Conservation (phyloP, 768 basidiomycete genomes). For the Auricularia heimuer region DNA sequence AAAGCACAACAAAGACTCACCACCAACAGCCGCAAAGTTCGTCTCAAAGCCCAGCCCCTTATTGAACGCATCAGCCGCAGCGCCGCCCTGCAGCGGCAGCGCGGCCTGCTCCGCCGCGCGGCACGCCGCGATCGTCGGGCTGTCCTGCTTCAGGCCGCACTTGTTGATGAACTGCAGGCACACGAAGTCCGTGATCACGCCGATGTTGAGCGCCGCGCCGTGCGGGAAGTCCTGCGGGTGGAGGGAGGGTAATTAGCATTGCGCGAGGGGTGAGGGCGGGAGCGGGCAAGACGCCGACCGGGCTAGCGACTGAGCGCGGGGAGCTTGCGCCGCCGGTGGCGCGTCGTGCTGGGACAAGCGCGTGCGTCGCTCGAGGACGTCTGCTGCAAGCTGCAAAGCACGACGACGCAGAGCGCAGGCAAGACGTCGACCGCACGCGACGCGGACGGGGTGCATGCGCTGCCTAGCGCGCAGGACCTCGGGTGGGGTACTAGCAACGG, state of each 20-base stretch:
- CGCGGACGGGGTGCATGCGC: no score
- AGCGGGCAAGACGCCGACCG: no score
- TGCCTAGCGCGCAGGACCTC: no score
- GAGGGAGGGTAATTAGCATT: slow-evolving; percentile 39
- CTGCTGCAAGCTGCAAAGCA: no score
- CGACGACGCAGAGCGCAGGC: no score
- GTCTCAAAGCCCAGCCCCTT: neutral
- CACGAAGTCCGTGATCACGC: neutral
- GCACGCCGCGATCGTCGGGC: neutral
- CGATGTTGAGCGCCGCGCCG: neutral
- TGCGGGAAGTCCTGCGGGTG: neutral
- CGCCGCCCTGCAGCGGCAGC: neutral
- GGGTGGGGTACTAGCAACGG: no score
- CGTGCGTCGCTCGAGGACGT: no score
- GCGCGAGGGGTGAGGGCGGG: slow-evolving; percentile 38
- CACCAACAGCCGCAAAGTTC: neutral
- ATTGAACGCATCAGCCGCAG: neutral
- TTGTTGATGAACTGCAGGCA: neutral
- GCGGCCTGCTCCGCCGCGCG: neutral
- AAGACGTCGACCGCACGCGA: no score
- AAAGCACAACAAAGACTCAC: neutral
- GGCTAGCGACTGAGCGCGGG: no score
- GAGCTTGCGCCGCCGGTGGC: no score
- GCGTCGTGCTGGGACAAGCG: no score
- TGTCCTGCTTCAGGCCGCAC: slow-evolving; percentile 5